Evolutionary conservation across 306 rosid species (phyloP).

Genomic region (Astragalus membranaceus): DNA sequence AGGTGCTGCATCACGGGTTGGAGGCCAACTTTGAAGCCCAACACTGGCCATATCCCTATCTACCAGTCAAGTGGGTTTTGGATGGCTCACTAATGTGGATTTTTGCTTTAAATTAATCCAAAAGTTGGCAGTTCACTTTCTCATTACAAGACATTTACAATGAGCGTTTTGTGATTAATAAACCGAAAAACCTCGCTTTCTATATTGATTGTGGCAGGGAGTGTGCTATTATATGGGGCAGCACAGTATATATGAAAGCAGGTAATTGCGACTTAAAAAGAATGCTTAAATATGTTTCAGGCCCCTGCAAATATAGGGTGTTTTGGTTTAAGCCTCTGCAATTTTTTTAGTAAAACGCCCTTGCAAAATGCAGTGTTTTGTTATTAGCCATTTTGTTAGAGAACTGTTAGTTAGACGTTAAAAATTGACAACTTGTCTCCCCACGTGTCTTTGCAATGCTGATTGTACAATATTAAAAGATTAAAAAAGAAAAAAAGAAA

Average conservation of each 20-base stretch:
- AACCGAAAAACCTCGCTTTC: conserved; percentile 24
- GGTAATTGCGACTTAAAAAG: too few species aligned
- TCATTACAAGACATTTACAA: neutral
- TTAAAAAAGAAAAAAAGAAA: too few species aligned
- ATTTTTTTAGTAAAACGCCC: too few species aligned
- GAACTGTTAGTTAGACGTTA: too few species aligned
- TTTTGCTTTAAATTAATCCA: conserved; percentile 8
- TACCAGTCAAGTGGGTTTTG: conserved; percentile 15
- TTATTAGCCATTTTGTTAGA: too few species aligned
- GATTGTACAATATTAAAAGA: too few species aligned
- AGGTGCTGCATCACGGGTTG: neutral
- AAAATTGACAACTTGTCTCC: too few species aligned
- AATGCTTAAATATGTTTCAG: too few species aligned
- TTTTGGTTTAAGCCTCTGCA: too few species aligned
- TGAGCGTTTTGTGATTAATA: conserved; percentile 3
- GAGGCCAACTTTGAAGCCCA: conserved; percentile 3
- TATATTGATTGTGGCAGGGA: conserved; percentile 17
- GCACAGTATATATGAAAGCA: neutral
- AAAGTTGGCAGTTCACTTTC: conserved; percentile 33
- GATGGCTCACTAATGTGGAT: conserved; percentile 10
- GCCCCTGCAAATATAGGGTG: too few species aligned
- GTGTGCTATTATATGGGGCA: conserved; percentile 13
- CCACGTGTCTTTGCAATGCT: too few species aligned
- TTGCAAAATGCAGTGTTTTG: too few species aligned
- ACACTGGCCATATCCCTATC: conserved; percentile 17